These are phyloP conservation scores for Cucurbita maxima DNA, from an alignment of 306 rosid species.

Conservation along the genomic window DNA sequence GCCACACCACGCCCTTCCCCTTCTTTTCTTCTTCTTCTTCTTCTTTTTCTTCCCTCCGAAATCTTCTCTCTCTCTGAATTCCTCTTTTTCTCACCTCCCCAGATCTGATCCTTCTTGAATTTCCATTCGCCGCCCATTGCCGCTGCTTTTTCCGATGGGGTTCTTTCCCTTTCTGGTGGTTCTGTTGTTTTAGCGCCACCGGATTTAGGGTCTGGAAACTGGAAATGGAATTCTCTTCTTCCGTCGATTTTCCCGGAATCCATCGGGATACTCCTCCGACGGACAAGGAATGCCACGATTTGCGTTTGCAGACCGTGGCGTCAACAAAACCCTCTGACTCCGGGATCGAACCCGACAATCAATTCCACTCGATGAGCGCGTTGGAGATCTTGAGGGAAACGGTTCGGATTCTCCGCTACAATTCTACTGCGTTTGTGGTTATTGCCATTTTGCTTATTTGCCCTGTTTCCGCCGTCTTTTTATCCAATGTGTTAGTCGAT, in stretches of 20 bases:
- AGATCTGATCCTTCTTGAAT: slow-evolving; percentile 14
- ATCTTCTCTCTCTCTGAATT: not conserved
- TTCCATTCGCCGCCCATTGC: slow-evolving; percentile 3
- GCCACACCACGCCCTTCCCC: not conserved
- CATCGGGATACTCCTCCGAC: slow-evolving; percentile 30
- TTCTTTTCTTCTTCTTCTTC: not conserved
- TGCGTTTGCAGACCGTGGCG: slow-evolving; percentile 21
- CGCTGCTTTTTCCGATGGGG: not conserved
- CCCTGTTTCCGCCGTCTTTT: slow-evolving; percentile 62
- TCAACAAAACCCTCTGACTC: slow-evolving; percentile 26
- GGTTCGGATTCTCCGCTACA: slow-evolving; percentile 64
- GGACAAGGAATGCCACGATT: slow-evolving; percentile 43
- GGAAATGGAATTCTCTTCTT: slow-evolving; percentile 40
- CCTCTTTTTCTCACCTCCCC: not conserved
- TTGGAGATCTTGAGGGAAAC: slow-evolving; percentile 81
- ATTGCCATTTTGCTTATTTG: slow-evolving; percentile 55
- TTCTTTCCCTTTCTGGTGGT: not conserved
- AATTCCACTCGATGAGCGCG: slow-evolving; percentile 65
- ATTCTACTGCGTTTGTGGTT: slow-evolving; percentile 55
- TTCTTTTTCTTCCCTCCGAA: slow-evolving; percentile 1
- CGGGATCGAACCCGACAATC: slow-evolving; percentile 7
- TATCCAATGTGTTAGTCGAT: slow-evolving; percentile 61
- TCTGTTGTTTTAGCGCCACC: slow-evolving; percentile 8
- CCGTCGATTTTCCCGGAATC: slow-evolving; percentile 36
- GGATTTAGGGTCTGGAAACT: slow-evolving; percentile 15